Percentiles rank a stretch among this genome's conserved stretches.
Evolutionary conservation across 331 rosid species (phyloP).

Genomic region (Rosa hybrid): DNA sequence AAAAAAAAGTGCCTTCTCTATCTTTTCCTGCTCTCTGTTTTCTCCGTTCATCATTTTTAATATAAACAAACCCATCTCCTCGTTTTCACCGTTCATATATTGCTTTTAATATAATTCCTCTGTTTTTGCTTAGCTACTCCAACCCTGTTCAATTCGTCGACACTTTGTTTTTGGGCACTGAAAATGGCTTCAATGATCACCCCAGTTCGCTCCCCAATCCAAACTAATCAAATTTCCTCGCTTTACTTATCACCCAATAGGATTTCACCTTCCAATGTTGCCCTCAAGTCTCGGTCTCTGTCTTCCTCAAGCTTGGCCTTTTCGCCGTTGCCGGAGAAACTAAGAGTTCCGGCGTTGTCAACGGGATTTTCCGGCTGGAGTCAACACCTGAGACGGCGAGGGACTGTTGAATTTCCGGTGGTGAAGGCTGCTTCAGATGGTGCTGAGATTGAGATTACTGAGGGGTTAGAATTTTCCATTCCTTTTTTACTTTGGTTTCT

Average conservation of each 20-base stretch:
- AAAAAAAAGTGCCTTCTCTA: neutral
- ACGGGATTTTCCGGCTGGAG: slow-evolving; percentile 33
- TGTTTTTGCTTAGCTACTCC: slow-evolving; percentile 4
- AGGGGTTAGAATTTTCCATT: slow-evolving; percentile 40
- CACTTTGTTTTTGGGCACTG: neutral
- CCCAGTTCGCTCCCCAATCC: slow-evolving; percentile 42
- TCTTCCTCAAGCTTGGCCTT: slow-evolving; percentile 39
- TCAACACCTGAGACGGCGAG: slow-evolving; percentile 34
- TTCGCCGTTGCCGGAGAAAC: slow-evolving; percentile 43
- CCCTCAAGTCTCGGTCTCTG: slow-evolving; percentile 32
- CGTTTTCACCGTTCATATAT: slow-evolving; percentile 28
- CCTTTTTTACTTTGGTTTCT: neutral
- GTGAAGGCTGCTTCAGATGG: slow-evolving; percentile 57
- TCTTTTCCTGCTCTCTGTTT: slow-evolving; percentile 11
- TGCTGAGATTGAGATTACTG: slow-evolving; percentile 37
- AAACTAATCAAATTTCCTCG: slow-evolving; percentile 34
- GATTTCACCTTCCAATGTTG: slow-evolving; percentile 27
- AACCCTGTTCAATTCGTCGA: slow-evolving; percentile 10
- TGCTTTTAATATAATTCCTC: slow-evolving; percentile 10
- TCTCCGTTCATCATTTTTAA: slow-evolving; percentile 24
- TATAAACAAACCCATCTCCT: slow-evolving; percentile 20
- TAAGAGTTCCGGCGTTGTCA: slow-evolving; percentile 17
- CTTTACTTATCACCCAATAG: slow-evolving; percentile 31
- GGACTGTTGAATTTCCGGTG: slow-evolving; percentile 32
- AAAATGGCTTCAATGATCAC: slow-evolving; percentile 49